A percentile compares a stretch with the other conserved stretches of the same genome.
Conservation (phyloP, 2,329 filamentous ascomycete genomes). For the Penicillium vulpinum region DNA sequence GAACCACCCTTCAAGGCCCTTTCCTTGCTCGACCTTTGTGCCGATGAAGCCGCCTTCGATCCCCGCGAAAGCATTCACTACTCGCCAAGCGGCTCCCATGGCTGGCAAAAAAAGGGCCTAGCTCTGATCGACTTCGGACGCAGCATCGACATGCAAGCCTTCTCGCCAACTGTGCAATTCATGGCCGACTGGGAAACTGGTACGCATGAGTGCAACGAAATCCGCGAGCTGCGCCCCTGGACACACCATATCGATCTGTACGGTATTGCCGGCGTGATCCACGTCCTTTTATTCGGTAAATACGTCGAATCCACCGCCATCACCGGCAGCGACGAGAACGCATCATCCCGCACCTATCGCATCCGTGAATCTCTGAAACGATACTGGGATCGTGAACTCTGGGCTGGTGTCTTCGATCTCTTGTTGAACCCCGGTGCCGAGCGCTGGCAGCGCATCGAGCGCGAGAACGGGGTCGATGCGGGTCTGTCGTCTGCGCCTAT, state of each 20-base stretch:
- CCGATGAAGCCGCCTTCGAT: slow-evolving; percentile 20
- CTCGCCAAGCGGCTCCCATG: slow-evolving; percentile 68
- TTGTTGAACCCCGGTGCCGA: slow-evolving; percentile 72
- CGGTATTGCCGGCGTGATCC: slow-evolving; percentile 82
- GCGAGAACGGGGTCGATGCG: slow-evolving; percentile 3
- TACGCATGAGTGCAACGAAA: slow-evolving; percentile 88
- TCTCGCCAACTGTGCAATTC: slow-evolving; percentile 75
- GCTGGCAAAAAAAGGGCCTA: slow-evolving; percentile 79
- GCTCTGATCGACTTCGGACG: slow-evolving; percentile 93
- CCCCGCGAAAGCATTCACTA: slow-evolving; percentile 56
- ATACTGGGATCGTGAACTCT: slow-evolving; percentile 96
- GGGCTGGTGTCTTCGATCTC: slow-evolving; percentile 78
- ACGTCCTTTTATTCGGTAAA: slow-evolving; percentile 87
- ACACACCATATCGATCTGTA: slow-evolving; percentile 98
- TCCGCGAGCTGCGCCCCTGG: slow-evolving; percentile 91
- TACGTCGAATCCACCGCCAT: slow-evolving; percentile 77
- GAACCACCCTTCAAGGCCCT: slow-evolving; percentile 22
- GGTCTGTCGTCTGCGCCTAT: slow-evolving; percentile 29
- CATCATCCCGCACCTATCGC: slow-evolving; percentile 61
- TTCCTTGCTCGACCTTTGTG: slow-evolving; percentile 33
- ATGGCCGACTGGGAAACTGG: slow-evolving; percentile 93
- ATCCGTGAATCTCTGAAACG: slow-evolving; percentile 83
- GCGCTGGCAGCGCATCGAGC: slow-evolving; percentile 64
- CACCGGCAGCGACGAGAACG: slow-evolving; percentile 11
- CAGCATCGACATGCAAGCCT: slow-evolving; percentile 88